Percentiles rank a stretch among this genome's conserved stretches.
phyloP scores from a whole-genome alignment of 208 protist genomes.

The Trypanosomatidae sp. region DNA sequence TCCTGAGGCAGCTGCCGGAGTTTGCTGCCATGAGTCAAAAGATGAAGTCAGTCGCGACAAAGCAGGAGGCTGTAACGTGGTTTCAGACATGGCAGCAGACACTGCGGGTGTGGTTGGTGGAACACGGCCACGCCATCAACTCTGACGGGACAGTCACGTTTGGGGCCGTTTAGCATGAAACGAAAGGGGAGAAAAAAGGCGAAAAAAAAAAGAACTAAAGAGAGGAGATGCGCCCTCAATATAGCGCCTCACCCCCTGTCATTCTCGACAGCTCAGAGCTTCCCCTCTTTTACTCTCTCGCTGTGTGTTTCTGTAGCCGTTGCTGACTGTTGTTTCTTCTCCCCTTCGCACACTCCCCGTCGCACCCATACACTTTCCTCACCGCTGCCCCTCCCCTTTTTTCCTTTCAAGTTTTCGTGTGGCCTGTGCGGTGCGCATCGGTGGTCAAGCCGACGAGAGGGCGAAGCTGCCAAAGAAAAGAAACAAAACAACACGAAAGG shows the following conservation, averaged over 20 bases:
- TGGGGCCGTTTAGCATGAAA: background rate
- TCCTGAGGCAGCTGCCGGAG: constrained; percentile 64
- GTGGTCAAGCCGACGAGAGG: background rate
- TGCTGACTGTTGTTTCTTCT: background rate
- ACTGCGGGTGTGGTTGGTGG: constrained; percentile 50
- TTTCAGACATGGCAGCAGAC: constrained; percentile 50
- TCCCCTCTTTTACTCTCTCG: background rate
- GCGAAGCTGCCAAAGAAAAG: background rate
- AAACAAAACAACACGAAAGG: background rate
- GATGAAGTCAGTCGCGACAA: constrained; percentile 39
- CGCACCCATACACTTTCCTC: background rate
- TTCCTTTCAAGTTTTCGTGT: background rate
- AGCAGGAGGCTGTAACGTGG: constrained; percentile 66
- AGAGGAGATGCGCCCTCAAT: background rate
- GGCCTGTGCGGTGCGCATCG: background rate
- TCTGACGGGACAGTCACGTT: constrained; percentile 60
- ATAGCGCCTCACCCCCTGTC: background rate
- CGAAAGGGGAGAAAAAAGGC: background rate
- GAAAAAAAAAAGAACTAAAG: background rate
- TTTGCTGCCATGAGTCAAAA: constrained; percentile 61
- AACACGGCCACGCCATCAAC: constrained; percentile 54
- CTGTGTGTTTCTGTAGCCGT: background rate
- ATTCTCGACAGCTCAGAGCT: background rate
- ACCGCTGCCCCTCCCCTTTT: background rate
- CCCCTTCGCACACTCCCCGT: background rate